These are phyloP conservation scores for Salvia hispanica DNA, from an alignment of 257 asterid species.

Conservation along the genomic window DNA sequence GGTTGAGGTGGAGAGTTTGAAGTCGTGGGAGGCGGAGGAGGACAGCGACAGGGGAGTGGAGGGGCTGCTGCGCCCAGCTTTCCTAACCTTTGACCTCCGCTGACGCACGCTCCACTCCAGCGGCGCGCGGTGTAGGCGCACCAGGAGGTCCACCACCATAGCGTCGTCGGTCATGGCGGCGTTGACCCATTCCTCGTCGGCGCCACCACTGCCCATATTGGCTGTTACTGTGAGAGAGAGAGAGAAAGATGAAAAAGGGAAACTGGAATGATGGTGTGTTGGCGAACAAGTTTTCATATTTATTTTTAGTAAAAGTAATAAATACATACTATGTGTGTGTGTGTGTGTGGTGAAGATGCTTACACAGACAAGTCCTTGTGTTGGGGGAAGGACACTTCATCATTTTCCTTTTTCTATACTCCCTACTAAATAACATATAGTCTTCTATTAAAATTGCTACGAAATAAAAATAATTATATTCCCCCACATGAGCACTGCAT, in stretches of 20 bases:
- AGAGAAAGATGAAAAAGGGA: conserved; percentile 9
- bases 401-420: too few relatives aligned
- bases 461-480: too few relatives aligned
- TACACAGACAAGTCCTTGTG: too few relatives aligned
- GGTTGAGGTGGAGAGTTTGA: conserved; percentile 32
- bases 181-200: conserved; percentile 52
- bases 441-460: too few relatives aligned
- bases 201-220: conserved; percentile 54
- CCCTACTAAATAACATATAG: too few relatives aligned
- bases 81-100: conserved; percentile 60
- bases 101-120: conserved; percentile 72
- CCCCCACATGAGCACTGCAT: too few relatives aligned
- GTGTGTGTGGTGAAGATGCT: too few relatives aligned
- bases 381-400: too few relatives aligned
- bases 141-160: conserved; percentile 58
- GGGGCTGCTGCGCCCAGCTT: conserved; percentile 55
- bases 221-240: neutral
- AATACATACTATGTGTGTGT: neutral
- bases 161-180: conserved; percentile 62
- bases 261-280: conserved; percentile 33
- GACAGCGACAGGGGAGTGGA: conserved; percentile 74
- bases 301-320: conserved; percentile 34
- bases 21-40: conserved; percentile 58
- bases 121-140: conserved; percentile 42
- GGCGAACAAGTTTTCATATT: conserved; percentile 24